Evolutionary conservation across 2,329 filamentous ascomycete species (phyloP), one percentile per base, ranked within the genome.

Genomic region (Ambrosiella xylebori): DNA sequence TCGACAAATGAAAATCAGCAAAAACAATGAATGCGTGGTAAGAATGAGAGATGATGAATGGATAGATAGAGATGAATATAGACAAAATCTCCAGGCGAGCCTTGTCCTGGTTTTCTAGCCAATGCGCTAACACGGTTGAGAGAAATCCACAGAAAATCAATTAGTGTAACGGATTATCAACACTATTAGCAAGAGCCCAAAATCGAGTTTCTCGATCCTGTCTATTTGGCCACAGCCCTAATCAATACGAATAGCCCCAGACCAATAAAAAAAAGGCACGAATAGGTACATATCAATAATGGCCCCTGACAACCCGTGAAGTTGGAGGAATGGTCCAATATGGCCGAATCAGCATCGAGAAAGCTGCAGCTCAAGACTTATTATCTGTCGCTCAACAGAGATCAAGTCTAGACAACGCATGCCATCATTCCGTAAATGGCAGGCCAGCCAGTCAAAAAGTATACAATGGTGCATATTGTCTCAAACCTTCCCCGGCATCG

Each of bases 91-190:
- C 8, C 44, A 47, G 44, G 44, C 44, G 51, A 36, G 35, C 51
- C 49, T 52, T 52, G 49, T 36, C 49, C 35, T 38, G 51, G 51
- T 53, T 53, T 53, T 53, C 51, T 53, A 53, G 51, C 51, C 51
- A 53, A 53, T 53, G 51, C 51, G 35, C 51, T 53, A 53, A 53
- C 51, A 53, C 51, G 35, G 51, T 53, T 53, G 51, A 47, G 13
- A 17, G 44, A 1, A 15, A 47, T 15, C 19, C 44, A 8, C 44
- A 13, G 19, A 1, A 47, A 13, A 8, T 7, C 9, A 17, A 47
- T 17, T 13, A 15, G 13, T 13, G 13, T 17, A 3, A 15, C 44
- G 13, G 19, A 15, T 13, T 47, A 47, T 15, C 8, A 8, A 47
- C 44, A 47, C n/a, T 47, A 47, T 17, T 15, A 17, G 44, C 19